Percentiles rank a stretch among this genome's conserved stretches.
These are phyloP conservation scores for Yamadazyma nakazawae DNA, from an alignment of 805 yeast genomes.

Conservation along the genomic window DNA sequence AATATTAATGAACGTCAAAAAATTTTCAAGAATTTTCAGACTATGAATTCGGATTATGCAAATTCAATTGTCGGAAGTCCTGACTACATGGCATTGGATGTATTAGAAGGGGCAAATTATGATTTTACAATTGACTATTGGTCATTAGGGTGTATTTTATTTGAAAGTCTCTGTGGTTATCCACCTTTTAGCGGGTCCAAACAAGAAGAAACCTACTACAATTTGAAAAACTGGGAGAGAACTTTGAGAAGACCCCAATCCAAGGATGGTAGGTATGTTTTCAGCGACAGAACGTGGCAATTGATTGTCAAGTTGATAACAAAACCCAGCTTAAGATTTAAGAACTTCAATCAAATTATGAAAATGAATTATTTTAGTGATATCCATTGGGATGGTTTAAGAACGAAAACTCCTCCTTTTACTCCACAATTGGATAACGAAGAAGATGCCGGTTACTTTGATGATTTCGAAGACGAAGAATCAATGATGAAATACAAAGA, in stretches of 20 bases:
- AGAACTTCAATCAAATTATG: slow-evolving; percentile 77
- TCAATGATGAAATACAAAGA: slow-evolving; percentile 98
- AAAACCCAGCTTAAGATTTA: slow-evolving; percentile 68
- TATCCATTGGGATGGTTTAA: slow-evolving; percentile 69
- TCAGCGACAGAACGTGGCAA: slow-evolving; percentile 96
- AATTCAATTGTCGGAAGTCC: slow-evolving; percentile 97
- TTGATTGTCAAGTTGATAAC: slow-evolving; percentile 77
- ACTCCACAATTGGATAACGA: slow-evolving; percentile 96
- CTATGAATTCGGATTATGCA: slow-evolving; percentile 59
- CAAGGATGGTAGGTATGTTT: slow-evolving; percentile 86
- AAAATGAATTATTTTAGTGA: slow-evolving; percentile 80
- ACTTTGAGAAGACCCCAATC: slow-evolving; percentile 86
- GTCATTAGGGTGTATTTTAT: slow-evolving; percentile 97
- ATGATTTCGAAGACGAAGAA: slow-evolving; percentile 92
- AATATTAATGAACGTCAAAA: slow-evolving; percentile 84
- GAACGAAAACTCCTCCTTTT: slow-evolving; percentile 83
- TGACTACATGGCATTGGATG: slow-evolving; percentile 98
- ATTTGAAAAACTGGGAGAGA: slow-evolving; percentile 88
- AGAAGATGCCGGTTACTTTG: slow-evolving; percentile 98
- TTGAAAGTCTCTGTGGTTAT: slow-evolving; percentile 93
- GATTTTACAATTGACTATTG: slow-evolving; percentile 98
- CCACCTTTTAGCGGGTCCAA: slow-evolving; percentile 95
- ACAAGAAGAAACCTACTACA: slow-evolving; percentile 92
- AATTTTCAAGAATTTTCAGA: slow-evolving; percentile 76
- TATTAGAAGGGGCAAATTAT: slow-evolving; percentile 87